Evolutionary conservation across 2,329 filamentous ascomycete genomes (phyloP).

Genomic region (Hypocrella siamensis): DNA sequence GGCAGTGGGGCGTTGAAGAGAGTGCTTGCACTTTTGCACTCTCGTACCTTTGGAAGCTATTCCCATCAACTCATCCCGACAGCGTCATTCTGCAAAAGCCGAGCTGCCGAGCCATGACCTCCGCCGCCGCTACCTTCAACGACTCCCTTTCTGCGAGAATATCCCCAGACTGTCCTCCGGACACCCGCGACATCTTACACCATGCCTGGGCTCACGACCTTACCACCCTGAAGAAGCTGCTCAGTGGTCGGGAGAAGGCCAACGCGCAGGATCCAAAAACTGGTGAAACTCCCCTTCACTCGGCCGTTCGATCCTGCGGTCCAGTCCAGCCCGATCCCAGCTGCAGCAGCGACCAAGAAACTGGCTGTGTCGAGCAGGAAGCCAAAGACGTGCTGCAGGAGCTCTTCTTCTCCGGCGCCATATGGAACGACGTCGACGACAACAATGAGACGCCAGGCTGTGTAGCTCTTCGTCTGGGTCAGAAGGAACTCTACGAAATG

Average conservation of each 20-base stretch:
- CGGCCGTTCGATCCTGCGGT: constrained; percentile 66
- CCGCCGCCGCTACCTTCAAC: constrained; percentile 17
- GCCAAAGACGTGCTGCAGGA: constrained; percentile 56
- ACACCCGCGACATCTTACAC: constrained; percentile 33
- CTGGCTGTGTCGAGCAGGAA: constrained; percentile 35
- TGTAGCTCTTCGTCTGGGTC: constrained; percentile 55
- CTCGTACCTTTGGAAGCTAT: constrained; percentile 1
- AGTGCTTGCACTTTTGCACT: no score
- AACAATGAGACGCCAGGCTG: constrained; percentile 87
- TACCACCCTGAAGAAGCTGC: constrained; percentile 49
- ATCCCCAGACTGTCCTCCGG: constrained; percentile 33
- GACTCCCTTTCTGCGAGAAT: constrained; percentile 39
- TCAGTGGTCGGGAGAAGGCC: constrained; percentile 46
- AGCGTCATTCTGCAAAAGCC: no score
- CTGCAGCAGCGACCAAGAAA: constrained; percentile 12
- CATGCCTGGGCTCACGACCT: constrained; percentile 47
- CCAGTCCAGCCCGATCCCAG: constrained; percentile 16
- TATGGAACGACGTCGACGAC: constrained; percentile 90
- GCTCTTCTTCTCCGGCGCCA: constrained; percentile 74
- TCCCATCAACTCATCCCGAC: no score
- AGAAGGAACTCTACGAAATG: constrained; percentile 58
- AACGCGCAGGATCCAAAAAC: constrained; percentile 75
- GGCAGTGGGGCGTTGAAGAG: no score
- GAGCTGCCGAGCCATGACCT: constrained; percentile 2
- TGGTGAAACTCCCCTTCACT: constrained; percentile 76